Evolutionary conservation across 495 filamentous ascomycete genomes (phyloP).

Genomic region (Penicillium odoratum): DNA sequence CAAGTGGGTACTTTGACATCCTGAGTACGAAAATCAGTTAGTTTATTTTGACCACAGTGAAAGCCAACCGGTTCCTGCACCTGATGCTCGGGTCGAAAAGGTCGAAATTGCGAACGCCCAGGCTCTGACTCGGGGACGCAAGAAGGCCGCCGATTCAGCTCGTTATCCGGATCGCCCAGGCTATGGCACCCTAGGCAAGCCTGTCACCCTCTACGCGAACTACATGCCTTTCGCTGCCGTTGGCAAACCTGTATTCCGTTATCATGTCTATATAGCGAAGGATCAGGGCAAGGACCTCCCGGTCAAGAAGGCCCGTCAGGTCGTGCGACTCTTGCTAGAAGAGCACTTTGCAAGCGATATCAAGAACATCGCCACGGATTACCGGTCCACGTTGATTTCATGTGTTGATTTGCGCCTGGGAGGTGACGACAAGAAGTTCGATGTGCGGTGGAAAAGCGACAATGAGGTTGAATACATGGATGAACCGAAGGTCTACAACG

Average conservation of each 20-base stretch:
- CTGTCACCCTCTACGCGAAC: constrained; percentile 61
- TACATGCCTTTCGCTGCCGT: constrained; percentile 54
- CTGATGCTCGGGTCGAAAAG: constrained; percentile 28
- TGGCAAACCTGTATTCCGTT: constrained; percentile 39
- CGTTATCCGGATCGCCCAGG: constrained; percentile 52
- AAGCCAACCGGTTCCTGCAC: constrained; percentile 18
- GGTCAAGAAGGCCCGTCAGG: constrained; percentile 52
- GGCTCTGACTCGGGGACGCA: constrained; percentile 20
- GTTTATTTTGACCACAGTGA: constrained; percentile 18
- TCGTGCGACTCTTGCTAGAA: constrained; percentile 53
- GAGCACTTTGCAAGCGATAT: constrained; percentile 31
- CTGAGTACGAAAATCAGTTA: background rate
- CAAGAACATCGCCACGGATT: constrained; percentile 56
- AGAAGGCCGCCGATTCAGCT: constrained; percentile 19
- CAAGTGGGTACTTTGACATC: constrained; percentile 18
- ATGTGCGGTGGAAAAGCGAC: constrained; percentile 45
- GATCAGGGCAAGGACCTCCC: constrained; percentile 31
- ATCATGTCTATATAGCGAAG: constrained; percentile 32
- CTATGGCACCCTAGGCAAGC: constrained; percentile 54
- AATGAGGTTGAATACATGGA: constrained; percentile 40
- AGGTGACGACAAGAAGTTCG: constrained; percentile 22
- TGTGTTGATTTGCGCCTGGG: constrained; percentile 31
- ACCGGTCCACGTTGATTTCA: constrained; percentile 52
- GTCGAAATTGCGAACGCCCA: constrained; percentile 31
- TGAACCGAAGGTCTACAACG: constrained; percentile 43